phyloP scores from a whole-genome alignment of 257 asterid species.

The Petunia axillaris region DNA sequence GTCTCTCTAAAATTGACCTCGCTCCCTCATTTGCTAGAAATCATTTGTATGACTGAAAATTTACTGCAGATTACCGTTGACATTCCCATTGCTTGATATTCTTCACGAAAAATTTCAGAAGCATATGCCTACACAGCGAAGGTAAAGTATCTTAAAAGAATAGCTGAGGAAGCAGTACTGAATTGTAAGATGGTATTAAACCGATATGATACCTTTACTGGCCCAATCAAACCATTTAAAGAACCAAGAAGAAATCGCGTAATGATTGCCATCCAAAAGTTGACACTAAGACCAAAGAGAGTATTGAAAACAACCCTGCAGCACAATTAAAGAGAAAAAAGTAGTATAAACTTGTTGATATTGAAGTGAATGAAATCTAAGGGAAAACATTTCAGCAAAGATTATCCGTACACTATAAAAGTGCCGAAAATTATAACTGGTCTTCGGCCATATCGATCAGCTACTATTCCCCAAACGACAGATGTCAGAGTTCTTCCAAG shows the following conservation, averaged over 20 bases:
- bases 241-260: conserved; percentile 84
- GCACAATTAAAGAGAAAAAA: neutral
- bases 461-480: conserved; percentile 58
- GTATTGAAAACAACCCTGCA: conserved; percentile 83
- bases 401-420: conserved; percentile 43
- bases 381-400: conserved; percentile 39
- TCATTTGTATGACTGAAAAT: neutral
- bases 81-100: conserved; percentile 61
- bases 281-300: conserved; percentile 77
- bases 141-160: conserved; percentile 21
- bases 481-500: conserved; percentile 73
- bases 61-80: conserved; percentile 55
- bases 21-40: conserved; percentile 4
- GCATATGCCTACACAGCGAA: conserved; percentile 66
- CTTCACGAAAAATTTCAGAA: conserved; percentile 64
- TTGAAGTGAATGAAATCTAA: neutral
- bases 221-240: conserved; percentile 79
- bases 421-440: conserved; percentile 70
- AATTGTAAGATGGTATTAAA: neutral
- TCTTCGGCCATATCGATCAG: conserved; percentile 74
- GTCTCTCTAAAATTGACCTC: neutral
- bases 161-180: neutral
- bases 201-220: conserved; percentile 56
- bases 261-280: conserved; percentile 77
- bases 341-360: conserved; percentile 22